These are phyloP conservation scores for Phytophthora citricola DNA, from an alignment of 352 stramenopile species.

Conservation along the genomic window DNA sequence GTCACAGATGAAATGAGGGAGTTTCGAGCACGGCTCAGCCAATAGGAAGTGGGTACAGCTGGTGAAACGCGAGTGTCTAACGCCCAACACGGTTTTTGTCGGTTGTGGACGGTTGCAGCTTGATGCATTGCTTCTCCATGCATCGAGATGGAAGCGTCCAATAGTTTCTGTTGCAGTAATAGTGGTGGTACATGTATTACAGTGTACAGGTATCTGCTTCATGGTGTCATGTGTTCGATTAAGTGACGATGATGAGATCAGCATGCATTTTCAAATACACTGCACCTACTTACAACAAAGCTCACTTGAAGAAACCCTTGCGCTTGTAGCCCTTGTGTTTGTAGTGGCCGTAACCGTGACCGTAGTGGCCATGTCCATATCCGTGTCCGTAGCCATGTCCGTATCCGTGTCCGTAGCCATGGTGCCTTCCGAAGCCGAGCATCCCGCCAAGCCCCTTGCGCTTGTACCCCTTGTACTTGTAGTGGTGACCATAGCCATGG, in stretches of 20 bases:
- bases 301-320: constrained; percentile 40
- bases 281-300: not conserved
- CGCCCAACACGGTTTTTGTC: not conserved
- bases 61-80: constrained; percentile 16
- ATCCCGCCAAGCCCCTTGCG: constrained; percentile 27
- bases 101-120: not conserved
- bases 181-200: too few species aligned
- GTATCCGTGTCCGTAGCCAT: constrained; percentile 15
- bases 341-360: constrained; percentile 30
- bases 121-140: too few species aligned
- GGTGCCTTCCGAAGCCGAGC: constrained; percentile 23
- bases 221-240: too few species aligned
- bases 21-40: constrained; percentile 1
- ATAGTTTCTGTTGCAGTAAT: not conserved
- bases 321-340: constrained; percentile 44
- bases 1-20: constrained; percentile 17
- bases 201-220: not conserved
- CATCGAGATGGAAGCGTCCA: too few species aligned
- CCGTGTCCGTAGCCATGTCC: constrained; percentile 16
- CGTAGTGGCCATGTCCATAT: constrained; percentile 27
- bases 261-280: constrained; percentile 3
- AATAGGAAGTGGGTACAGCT: constrained; percentile 19
- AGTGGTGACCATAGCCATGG: constrained; percentile 30
- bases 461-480: constrained; percentile 36
- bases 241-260: too few species aligned